Conservation (phyloP, 2,329 filamentous ascomycete species). For the Huntiella moniliformis region DNA sequence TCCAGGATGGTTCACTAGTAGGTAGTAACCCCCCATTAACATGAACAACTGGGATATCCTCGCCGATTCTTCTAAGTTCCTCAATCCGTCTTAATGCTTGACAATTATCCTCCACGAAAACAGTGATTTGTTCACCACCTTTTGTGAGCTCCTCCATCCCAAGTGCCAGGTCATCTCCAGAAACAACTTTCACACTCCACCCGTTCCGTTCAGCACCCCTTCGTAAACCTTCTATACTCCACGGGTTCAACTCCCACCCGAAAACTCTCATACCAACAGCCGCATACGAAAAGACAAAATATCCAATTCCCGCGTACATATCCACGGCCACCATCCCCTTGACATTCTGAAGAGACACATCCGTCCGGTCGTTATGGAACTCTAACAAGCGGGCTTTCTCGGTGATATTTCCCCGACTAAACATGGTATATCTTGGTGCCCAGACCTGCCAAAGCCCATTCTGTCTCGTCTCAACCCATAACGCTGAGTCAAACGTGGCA, state of each 20-base stretch:
- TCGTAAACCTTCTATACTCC: constrained; percentile 67
- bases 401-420: constrained; percentile 72
- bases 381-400: constrained; percentile 64
- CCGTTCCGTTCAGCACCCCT: constrained; percentile 54
- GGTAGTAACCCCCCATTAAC: constrained; percentile 47
- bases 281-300: constrained; percentile 76
- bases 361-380: constrained; percentile 21
- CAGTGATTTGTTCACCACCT: constrained; percentile 36
- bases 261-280: constrained; percentile 53
- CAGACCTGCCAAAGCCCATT: constrained; percentile 69
- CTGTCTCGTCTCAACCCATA: constrained; percentile 66
- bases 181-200: constrained; percentile 41
- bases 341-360: not conserved
- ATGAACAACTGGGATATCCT: constrained; percentile 26
- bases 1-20: constrained; percentile 35
- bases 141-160: constrained; percentile 18
- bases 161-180: constrained; percentile 19
- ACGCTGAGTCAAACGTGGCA: constrained; percentile 38
- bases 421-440: constrained; percentile 87
- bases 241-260: constrained; percentile 80
- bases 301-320: constrained; percentile 82
- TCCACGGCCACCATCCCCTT: constrained; percentile 38
- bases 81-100: constrained; percentile 27
- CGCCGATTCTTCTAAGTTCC: constrained; percentile 15
- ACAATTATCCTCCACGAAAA: constrained; percentile 52